Percentiles rank a stretch among this genome's conserved stretches.
Evolutionary conservation across 441 rosid genomes (phyloP).

Genomic region (Aquilaria agallochum): DNA sequence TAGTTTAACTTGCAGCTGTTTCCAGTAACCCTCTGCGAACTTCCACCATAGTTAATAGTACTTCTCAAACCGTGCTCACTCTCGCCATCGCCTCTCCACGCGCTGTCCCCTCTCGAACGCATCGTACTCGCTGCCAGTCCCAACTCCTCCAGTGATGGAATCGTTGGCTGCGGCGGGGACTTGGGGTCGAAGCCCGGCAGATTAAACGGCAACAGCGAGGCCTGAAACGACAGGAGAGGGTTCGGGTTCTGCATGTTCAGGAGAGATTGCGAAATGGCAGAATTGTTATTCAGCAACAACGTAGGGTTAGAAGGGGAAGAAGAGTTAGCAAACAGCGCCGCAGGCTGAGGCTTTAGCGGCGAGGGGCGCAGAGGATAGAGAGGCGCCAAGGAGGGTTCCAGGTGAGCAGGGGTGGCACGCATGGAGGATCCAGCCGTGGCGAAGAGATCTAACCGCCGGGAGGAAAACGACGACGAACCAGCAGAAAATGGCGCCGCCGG

Average conservation of each 20-base stretch:
- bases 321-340: conserved; percentile 19
- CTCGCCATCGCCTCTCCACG: conserved; percentile 24
- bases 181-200: conserved; percentile 27
- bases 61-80: conserved; percentile 6
- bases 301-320: conserved; percentile 24
- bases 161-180: conserved; percentile 26
- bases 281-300: conserved; percentile 12
- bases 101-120: conserved; percentile 11
- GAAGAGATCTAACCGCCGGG: conserved; percentile 69
- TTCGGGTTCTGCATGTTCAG: conserved; percentile 32
- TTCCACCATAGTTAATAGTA: conserved; percentile 30
- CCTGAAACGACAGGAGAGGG: conserved; percentile 43
- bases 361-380: conserved; percentile 53
- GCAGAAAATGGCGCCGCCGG: conserved; percentile 75
- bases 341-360: conserved; percentile 41
- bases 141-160: conserved; percentile 31
- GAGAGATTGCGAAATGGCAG: conserved; percentile 6
- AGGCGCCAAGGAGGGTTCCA: conserved; percentile 26
- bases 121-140: conserved; percentile 13
- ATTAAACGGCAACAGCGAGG: conserved; percentile 36
- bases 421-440: conserved; percentile 31
- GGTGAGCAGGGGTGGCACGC: conserved; percentile 24
- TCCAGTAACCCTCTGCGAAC: conserved; percentile 21
- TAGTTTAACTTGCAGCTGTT: conserved; percentile 34
- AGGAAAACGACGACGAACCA: conserved; percentile 25